Conservation (phyloP, 345 rosid species). For the Salix dunnii region DNA sequence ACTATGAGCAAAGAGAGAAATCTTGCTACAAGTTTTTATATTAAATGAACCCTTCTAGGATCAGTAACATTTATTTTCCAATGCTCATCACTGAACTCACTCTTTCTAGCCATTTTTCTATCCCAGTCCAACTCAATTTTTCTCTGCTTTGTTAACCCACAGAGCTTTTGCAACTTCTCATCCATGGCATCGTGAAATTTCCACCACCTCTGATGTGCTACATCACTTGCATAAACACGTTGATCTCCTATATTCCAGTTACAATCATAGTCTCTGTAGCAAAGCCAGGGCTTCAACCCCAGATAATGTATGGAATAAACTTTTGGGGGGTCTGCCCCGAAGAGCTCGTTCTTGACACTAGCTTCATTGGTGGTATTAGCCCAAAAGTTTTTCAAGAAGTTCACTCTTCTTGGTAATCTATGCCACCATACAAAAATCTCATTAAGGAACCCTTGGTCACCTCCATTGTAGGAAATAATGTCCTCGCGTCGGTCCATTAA, state of each 20-base stretch:
- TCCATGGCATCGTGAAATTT: slow-evolving; percentile 69
- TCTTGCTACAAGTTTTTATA: slow-evolving; percentile 11
- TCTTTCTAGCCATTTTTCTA: slow-evolving; percentile 48
- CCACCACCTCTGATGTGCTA: slow-evolving; percentile 88
- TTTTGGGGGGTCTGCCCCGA: slow-evolving; percentile 71
- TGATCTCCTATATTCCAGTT: slow-evolving; percentile 57
- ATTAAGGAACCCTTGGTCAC: slow-evolving; percentile 86
- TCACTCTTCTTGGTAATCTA: slow-evolving; percentile 71
- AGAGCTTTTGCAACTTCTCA: slow-evolving; percentile 47
- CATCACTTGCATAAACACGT: slow-evolving; percentile 82
- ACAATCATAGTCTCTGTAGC: slow-evolving; percentile 92
- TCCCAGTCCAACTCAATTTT: slow-evolving; percentile 76
- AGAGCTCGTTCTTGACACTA: slow-evolving; percentile 63
- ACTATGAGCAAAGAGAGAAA: background rate
- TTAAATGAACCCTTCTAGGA: slow-evolving; percentile 52
- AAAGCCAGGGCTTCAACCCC: slow-evolving; percentile 86
- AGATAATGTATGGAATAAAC: slow-evolving; percentile 75
- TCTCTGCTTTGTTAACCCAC: slow-evolving; percentile 64
- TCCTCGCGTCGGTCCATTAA: slow-evolving; percentile 60
- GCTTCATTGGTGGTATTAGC: slow-evolving; percentile 67
- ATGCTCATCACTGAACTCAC: slow-evolving; percentile 48
- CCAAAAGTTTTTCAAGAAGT: slow-evolving; percentile 86
- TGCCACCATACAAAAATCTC: slow-evolving; percentile 95
- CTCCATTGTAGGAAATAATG: slow-evolving; percentile 87
- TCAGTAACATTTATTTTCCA: slow-evolving; percentile 82